Evolutionary conservation across 768 basidiomycete species (phyloP), one percentile per base, ranked within the genome.

Genomic region (Mycena vulgaris): DNA sequence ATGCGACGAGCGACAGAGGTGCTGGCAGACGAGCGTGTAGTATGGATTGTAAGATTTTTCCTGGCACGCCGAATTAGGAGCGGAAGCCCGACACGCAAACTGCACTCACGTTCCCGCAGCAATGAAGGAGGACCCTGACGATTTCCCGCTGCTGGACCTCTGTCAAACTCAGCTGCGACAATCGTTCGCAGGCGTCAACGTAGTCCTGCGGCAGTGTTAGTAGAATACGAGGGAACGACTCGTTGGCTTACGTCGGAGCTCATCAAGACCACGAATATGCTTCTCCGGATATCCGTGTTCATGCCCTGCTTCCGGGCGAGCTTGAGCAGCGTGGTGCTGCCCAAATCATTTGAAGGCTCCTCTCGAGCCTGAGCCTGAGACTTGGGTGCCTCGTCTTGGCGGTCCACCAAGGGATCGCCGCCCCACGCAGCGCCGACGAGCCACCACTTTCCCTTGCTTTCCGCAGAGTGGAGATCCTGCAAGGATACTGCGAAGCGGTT

Each of bases 401-500:
- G 88, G 64, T 98, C 97, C 23, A 92, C 85, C 5, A 98, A 87
- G 10, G 98, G 97, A 75, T 98, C 92, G 2, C 97, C 97, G 35
- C 88, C 88, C 97, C 97, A 99, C 0, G 95, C 97, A 1, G 97
- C 95, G 21, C 97, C 98, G 39, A 98, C 95, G 2, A 98, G 86
- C 97, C 98, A 99, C 98, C 98, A 99, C 83, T 98, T 98, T 6
- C 97, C 98, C 77, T 91, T 94, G 14, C 87, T 93, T 64, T 95
- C 90, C 1, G 95, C 92, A 0, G 90, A 89, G 68, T 89, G 94
- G 7, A 99, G 87, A 80, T 99, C 97, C n/a, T 86, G 85, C 27
- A 98, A 84, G 0, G 93, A 91, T 1, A 98, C 90, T n/a, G 9
- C 96, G 92, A 10, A 99, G 85, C 0, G 96, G 92, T 51, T 98